Evolutionary conservation across 441 rosid genomes (phyloP), one percentile per base, ranked within the genome.

Genomic region (Gossypium davidsonii): DNA sequence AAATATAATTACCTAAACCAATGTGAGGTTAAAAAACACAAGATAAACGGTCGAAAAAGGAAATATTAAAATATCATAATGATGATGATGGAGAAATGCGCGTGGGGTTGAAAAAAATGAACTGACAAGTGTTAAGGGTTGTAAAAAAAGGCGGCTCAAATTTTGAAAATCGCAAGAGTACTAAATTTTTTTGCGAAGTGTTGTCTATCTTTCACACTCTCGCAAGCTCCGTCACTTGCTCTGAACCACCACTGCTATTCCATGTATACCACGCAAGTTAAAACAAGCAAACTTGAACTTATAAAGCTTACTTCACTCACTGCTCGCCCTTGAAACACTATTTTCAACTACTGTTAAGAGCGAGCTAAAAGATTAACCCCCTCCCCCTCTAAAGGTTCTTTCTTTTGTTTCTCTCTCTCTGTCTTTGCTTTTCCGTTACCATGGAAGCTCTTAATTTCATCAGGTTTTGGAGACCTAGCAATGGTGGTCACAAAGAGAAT

Each of bases 391-490:
- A 4, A n/a, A 42, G 2, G 1, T 20, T 4, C 34, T 31, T 31
- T 31, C 6, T 31, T 31, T 31, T 4, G 3, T 20, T 65, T 64
- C 3, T 48, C 56, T 31, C 17, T 71, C 53, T 62, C 6, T 12
- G 3, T 53, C 28, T 3, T n/a, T 68, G n/a, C 58, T 25, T 68
- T 4, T 71, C 52, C 44, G 2, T 53, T 61, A 14, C 67, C 20
- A 84, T 91, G 98, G 96, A 89, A 81, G 87, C 92, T 69, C 89
- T 88, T 10, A 74, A 75, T 78, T 85, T 89, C 79, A 83, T 88
- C 75, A 89, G 77, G 80, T 81, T 82, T 69, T 85, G 90, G 92
- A 81, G 73, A 70, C 77, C 83, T 72, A 74, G 74, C 71, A 31
- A 65, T 64, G 52, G 20, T 21, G 20, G 52, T 15, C 18, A 18